These are phyloP conservation scores for Salix brachista DNA, from an alignment of 345 rosid genomes.

Conservation along the genomic window DNA sequence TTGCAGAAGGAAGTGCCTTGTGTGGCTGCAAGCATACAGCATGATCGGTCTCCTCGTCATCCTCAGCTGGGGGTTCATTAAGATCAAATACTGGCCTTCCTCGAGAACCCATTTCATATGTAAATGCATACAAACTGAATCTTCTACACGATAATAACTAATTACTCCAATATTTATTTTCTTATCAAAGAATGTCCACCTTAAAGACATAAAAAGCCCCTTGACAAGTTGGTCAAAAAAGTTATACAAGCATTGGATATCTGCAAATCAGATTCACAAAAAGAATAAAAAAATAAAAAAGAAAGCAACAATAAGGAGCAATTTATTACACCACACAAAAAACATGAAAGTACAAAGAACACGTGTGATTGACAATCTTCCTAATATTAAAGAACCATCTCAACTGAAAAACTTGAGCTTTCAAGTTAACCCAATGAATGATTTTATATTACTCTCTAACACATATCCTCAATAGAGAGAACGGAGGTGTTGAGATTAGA, in stretches of 20 bases:
- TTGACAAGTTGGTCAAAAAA: conserved; percentile 1
- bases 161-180: not conserved
- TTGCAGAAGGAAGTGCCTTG: conserved; percentile 46
- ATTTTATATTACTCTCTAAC: no score
- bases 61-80: conserved; percentile 89
- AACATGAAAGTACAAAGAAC: not conserved
- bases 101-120: conserved; percentile 83
- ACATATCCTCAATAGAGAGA: no score
- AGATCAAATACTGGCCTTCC: conserved; percentile 91
- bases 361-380: not conserved
- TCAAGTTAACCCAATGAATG: no score
- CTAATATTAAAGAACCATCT: not conserved
- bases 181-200: conserved; percentile 8
- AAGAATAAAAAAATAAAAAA: not conserved
- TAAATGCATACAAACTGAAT: conserved; percentile 60
- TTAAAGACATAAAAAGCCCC: conserved; percentile 15
- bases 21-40: conserved; percentile 52
- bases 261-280: conserved; percentile 12
- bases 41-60: conserved; percentile 53
- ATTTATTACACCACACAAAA: not conserved
- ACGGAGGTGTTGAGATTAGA: no score
- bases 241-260: conserved; percentile 5
- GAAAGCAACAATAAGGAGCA: not conserved
- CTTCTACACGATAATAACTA: not conserved
- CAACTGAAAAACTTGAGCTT: no score